These are phyloP conservation scores for Garcia nutans DNA, from an alignment of 345 rosid genomes.

Conservation along the genomic window DNA sequence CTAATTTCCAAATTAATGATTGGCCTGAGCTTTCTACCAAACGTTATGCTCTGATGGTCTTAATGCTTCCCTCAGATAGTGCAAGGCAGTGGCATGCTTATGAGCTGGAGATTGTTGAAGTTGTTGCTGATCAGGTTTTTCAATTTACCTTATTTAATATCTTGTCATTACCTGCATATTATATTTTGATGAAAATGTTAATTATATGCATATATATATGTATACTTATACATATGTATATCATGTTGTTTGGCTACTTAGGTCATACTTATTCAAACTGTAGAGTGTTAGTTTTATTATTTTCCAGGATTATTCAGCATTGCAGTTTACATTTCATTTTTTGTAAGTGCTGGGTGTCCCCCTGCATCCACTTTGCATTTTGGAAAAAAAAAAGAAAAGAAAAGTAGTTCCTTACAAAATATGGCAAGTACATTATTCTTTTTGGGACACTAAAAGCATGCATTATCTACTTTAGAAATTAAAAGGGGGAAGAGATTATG, in stretches of 20 bases:
- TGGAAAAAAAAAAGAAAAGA: neutral
- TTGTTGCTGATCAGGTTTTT: conserved; percentile 92
- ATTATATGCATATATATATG: neutral
- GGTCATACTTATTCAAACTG: too few species aligned
- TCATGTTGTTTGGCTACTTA: too few species aligned
- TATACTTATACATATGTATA: too few species aligned
- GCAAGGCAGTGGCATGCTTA: conserved; percentile 99
- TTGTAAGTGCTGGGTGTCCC: neutral
- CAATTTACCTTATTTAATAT: neutral
- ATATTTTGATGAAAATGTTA: neutral
- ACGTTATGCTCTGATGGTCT: conserved; percentile 91
- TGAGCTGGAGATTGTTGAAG: conserved; percentile 98
- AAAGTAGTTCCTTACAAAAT: neutral
- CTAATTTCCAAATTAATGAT: conserved; percentile 91
- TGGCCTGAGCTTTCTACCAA: conserved; percentile 99
- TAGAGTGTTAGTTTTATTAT: too few species aligned
- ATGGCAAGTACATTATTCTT: neutral
- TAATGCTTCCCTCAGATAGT: conserved; percentile 98
- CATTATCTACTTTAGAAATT: neutral
- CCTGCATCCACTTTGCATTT: neutral
- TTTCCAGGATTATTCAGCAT: too few species aligned
- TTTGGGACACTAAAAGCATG: neutral
- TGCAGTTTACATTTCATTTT: neutral
- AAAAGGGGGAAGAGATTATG: neutral
- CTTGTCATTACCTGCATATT: neutral